Evolutionary conservation across 2,329 filamentous ascomycete genomes (phyloP), one percentile per base, ranked within the genome.

Genomic region (Fusarium sp.): DNA sequence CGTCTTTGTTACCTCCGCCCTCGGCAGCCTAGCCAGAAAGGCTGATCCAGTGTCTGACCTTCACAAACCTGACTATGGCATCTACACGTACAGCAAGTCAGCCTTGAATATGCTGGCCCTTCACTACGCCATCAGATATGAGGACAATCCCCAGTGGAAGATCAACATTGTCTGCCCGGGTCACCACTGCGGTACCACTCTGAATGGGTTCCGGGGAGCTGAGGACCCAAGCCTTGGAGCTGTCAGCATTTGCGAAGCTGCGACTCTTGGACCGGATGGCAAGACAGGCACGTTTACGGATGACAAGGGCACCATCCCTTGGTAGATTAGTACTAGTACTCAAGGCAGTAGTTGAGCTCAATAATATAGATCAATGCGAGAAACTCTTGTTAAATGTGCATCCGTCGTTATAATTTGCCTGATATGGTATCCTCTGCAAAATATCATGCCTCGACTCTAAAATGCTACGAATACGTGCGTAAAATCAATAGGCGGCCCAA

Each of bases 391-490:
- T 62, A 8, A 29, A 29, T 64, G 64, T 64, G 57, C 34, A 54
- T 61, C 20, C 70, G 61, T 65, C 46, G 54, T 71, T 74, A 56
- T 54, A 65, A 70, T 58, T 49, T 65, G 57, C 64, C 42, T 61
- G 63, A 70, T 66, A 54, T 73, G 62, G 63, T 69, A 70, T 73
- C 61, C 62, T 64, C 62, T 60, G 53, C 67, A 65, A 33, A 58
- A 69, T 70, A 50, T 33, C 51, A 62, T 69, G 67, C 58, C 51
- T 40, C 38, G 65, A 65, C 62, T 63, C 58, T 51, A 67, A 67
- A 63, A 67, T 61, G 58, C 56, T 67, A 53, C 20, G 42, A 53
- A 70, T 62, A 51, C 58, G 61, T 65, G 58, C 25, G 46, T 38
- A 68, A 68, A 64, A 44, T 27, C 46, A 50, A 59, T 49, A 57